Conservation (phyloP, 495 filamentous ascomycete genomes). For the Daldinia concentrica region DNA sequence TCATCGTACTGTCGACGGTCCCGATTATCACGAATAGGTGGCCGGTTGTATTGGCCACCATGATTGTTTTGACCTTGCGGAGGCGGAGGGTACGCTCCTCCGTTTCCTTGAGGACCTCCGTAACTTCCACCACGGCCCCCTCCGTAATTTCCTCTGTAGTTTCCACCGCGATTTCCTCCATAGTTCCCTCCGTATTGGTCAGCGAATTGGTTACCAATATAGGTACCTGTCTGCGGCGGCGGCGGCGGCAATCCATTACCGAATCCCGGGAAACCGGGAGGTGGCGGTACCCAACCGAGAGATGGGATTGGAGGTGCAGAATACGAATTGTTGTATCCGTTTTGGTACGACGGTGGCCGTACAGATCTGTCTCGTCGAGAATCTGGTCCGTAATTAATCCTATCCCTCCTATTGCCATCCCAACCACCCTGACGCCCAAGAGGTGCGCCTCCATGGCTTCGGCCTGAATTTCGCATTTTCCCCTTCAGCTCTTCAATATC, state of each 20-base stretch:
- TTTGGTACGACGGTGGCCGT: conserved; percentile 36
- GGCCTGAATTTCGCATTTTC: conserved; percentile 67
- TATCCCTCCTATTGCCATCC: conserved; percentile 47
- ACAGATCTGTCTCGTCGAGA: conserved; percentile 39
- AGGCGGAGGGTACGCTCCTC: conserved; percentile 25
- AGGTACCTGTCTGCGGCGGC: conserved; percentile 45
- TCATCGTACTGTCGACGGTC: conserved; percentile 37
- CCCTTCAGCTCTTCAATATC: conserved; percentile 76
- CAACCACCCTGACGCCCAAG: conserved; percentile 47
- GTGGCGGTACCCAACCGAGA: conserved; percentile 55
- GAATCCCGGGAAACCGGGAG: conserved; percentile 56
- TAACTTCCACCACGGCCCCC: conserved; percentile 29
- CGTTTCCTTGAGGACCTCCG: conserved; percentile 33
- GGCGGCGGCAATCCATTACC: conserved; percentile 56
- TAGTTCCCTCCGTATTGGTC: conserved; percentile 35
- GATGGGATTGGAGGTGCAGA: conserved; percentile 44
- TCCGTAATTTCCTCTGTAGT: conserved; percentile 36
- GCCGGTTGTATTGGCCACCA: conserved; percentile 35
- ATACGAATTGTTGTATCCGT: conserved; percentile 46
- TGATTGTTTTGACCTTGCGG: conserved; percentile 28
- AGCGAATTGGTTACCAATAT: conserved; percentile 42
- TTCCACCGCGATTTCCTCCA: conserved; percentile 36
- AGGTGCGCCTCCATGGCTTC: conserved; percentile 57
- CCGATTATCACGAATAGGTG: conserved; percentile 32
- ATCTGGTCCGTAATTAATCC: conserved; percentile 55